Evolutionary conservation across 129 eudicot genomes (phyloP).

Genomic region (Cynara cardunculus): DNA sequence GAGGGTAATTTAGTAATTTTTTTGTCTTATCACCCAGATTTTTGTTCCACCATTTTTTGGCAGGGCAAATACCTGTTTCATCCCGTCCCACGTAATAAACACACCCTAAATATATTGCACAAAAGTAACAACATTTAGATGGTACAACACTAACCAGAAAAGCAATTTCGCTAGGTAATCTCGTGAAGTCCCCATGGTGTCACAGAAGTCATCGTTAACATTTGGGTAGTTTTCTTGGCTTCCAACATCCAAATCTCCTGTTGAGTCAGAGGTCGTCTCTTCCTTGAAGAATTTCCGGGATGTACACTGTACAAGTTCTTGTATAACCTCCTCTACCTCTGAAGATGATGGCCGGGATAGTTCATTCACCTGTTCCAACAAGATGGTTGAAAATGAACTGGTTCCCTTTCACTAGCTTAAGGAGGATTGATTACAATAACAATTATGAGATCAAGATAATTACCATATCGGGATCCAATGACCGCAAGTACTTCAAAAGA

Average conservation of each 20-base stretch:
- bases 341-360: conserved; percentile 79
- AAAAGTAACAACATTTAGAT: conserved; percentile 52
- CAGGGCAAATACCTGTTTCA: not conserved
- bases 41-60: not conserved
- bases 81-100: not conserved
- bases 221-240: conserved; percentile 33
- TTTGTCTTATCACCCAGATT: not conserved
- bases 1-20: not conserved
- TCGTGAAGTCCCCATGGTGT: conserved; percentile 66
- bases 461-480: conserved; percentile 83
- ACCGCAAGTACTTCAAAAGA: conserved; percentile 64
- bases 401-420: not conserved
- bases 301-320: conserved; percentile 64
- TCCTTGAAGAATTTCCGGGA: conserved; percentile 53
- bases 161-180: conserved; percentile 94
- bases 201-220: conserved; percentile 38
- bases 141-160: conserved; percentile 64
- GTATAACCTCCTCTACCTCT: conserved; percentile 88
- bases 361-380: conserved; percentile 63
- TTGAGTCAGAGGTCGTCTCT: conserved; percentile 30
- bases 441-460: conserved; percentile 1
- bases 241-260: conserved; percentile 27
- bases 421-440: not conserved
- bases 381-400: not conserved
- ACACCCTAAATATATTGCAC: conserved; percentile 51